Conservation (phyloP, 2,329 filamentous ascomycete species). For the Alternaria dauci region DNA sequence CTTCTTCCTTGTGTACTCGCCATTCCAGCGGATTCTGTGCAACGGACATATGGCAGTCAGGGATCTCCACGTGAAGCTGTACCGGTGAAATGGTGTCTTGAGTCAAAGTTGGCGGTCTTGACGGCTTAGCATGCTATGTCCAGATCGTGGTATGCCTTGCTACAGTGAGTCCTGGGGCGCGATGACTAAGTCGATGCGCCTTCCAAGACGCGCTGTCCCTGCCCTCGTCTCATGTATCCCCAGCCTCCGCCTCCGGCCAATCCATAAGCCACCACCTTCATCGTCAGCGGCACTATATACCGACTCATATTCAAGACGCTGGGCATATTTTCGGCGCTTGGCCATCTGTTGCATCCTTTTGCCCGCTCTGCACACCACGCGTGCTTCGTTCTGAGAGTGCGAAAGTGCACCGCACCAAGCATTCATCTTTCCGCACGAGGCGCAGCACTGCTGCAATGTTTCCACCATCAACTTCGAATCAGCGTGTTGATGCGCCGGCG, state of each 20-base stretch:
- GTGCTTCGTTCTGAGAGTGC: constrained; percentile 2
- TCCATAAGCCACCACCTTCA: background rate
- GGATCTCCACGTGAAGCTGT: background rate
- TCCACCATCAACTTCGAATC: background rate
- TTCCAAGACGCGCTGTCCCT: background rate
- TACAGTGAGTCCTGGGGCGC: background rate
- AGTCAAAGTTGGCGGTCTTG: background rate
- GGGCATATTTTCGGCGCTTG: constrained; percentile 1
- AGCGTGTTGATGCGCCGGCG: background rate
- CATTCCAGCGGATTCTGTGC: constrained; percentile 40
- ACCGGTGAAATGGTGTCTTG: background rate
- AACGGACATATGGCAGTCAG: background rate
- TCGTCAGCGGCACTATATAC: background rate
- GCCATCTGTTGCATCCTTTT: constrained; percentile 7
- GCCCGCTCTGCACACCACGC: constrained; percentile 10
- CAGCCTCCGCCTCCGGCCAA: background rate
- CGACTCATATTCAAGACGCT: background rate
- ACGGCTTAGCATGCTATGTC: background rate
- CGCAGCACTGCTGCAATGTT: constrained; percentile 1
- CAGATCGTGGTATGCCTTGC: background rate
- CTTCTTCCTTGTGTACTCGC: constrained; percentile 36
- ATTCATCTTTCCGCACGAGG: background rate
- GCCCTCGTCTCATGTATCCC: background rate
- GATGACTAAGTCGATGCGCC: background rate
- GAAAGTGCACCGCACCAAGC: constrained; percentile 6